Conservation (phyloP, 2,329 filamentous ascomycete genomes). For the Nannizziopsis arthrosporioides region DNA sequence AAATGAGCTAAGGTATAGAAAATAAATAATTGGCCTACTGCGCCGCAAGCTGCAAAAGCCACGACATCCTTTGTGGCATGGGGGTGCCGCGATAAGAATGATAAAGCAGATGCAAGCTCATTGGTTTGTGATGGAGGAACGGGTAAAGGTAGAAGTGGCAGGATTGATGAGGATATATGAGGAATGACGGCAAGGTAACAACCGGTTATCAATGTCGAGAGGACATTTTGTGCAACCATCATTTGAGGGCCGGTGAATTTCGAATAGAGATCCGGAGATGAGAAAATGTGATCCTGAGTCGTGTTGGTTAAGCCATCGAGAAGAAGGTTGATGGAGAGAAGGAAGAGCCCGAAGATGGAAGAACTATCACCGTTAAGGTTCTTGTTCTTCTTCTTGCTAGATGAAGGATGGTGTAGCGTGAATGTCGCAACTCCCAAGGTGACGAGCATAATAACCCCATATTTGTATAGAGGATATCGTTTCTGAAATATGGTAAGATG, state of each 20-base stretch:
- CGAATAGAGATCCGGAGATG: constrained; percentile 49
- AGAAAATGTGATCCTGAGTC: constrained; percentile 91
- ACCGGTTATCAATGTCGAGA: constrained; percentile 66
- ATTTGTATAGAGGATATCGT: constrained; percentile 90
- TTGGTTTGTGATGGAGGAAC: constrained; percentile 48
- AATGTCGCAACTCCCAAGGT: constrained; percentile 90
- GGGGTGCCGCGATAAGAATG: constrained; percentile 70
- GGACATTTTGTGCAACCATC: constrained; percentile 96
- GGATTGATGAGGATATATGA: constrained; percentile 57
- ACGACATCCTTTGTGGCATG: constrained; percentile 76
- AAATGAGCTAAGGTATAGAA: constrained; percentile 93
- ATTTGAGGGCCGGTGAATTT: constrained; percentile 89
- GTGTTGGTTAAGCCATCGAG: constrained; percentile 95
- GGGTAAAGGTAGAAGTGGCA: constrained; percentile 55
- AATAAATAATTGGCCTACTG: constrained; percentile 91
- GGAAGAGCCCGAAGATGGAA: constrained; percentile 60
- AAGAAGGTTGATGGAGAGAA: constrained; percentile 79
- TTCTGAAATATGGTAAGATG: constrained; percentile 86
- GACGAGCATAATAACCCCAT: constrained; percentile 80
- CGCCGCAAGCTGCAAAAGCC: constrained; percentile 79
- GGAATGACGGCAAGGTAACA: constrained; percentile 68
- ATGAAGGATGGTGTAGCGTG: constrained; percentile 68
- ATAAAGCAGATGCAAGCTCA: constrained; percentile 67
- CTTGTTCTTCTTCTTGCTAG: constrained; percentile 42
- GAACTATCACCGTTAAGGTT: constrained; percentile 47